These are phyloP conservation scores for Marasmius oreades DNA, from an alignment of 1,284 basidiomycete genomes.

Conservation along the genomic window DNA sequence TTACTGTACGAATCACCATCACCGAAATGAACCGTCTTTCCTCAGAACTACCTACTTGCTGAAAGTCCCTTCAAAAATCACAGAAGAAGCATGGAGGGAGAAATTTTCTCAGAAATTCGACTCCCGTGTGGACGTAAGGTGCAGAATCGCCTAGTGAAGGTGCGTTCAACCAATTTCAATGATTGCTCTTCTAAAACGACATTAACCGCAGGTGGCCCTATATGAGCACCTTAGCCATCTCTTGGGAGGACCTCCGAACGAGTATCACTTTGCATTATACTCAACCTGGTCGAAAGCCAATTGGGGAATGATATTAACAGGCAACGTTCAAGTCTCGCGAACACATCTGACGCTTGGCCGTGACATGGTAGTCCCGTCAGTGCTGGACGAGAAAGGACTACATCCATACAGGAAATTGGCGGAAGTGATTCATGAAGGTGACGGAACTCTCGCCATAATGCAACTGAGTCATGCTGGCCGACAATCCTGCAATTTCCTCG, in stretches of 20 bases:
- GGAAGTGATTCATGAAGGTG: constrained; percentile 42
- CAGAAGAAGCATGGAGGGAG: not conserved
- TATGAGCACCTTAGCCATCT: constrained; percentile 79
- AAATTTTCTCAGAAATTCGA: constrained; percentile 3
- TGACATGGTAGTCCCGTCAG: constrained; percentile 66
- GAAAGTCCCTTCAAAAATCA: not conserved
- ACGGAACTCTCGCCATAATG: constrained; percentile 56
- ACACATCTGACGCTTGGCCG: constrained; percentile 78
- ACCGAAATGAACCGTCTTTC: not conserved
- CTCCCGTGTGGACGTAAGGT: constrained; percentile 15
- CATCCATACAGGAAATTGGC: constrained; percentile 53
- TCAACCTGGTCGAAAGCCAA: constrained; percentile 69
- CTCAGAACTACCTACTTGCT: no score
- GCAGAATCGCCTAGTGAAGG: constrained; percentile 20
- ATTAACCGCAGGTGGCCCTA: constrained; percentile 61
- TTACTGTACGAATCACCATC: no score
- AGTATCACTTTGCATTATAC: constrained; percentile 67
- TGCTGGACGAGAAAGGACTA: constrained; percentile 37
- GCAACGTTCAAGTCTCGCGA: constrained; percentile 79
- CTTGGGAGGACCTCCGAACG: constrained; percentile 71
- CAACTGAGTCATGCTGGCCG: constrained; percentile 88
- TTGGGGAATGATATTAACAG: constrained; percentile 91
- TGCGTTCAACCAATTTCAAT: constrained; percentile 5
- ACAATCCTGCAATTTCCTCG: constrained; percentile 74
- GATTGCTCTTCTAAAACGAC: constrained; percentile 2